phyloP scores from a whole-genome alignment of 106 monocot genomes.

The Allium fistulosum region DNA sequence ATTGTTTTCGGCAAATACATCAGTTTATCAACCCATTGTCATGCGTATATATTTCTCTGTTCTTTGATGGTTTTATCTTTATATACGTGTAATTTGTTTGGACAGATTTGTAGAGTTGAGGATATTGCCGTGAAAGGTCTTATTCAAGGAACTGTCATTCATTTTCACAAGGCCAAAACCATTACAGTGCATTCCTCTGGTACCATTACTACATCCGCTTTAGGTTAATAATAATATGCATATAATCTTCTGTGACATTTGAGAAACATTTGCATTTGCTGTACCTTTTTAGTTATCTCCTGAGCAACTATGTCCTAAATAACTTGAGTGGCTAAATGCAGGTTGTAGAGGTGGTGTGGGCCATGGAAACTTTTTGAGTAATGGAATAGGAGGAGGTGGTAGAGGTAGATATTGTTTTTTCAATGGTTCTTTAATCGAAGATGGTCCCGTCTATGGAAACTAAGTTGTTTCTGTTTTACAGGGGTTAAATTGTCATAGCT shows the following conservation, averaged over 20 bases:
- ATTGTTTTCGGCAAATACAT: constrained; percentile 1
- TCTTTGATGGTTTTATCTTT: not conserved
- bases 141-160: constrained; percentile 90
- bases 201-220: constrained; percentile 59
- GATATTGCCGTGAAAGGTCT: constrained; percentile 82
- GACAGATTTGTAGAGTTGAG: constrained; percentile 96
- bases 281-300: not conserved
- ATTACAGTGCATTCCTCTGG: constrained; percentile 73
- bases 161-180: constrained; percentile 82
- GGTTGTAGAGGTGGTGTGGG: constrained; percentile 92
- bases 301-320: not conserved
- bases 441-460: constrained; percentile 73
- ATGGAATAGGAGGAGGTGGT: constrained; percentile 86
- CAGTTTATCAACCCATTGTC: not conserved
- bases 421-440: constrained; percentile 38
- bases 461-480: too few species aligned
- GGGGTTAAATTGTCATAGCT: too few species aligned
- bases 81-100: not conserved
- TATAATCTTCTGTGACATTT: not conserved
- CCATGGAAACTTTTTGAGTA: constrained; percentile 47
- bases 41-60: not conserved
- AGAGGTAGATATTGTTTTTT: constrained; percentile 79
- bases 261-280: constrained; percentile 1
- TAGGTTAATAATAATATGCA: constrained; percentile 29
- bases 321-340: constrained; percentile 12